Conservation (phyloP, 306 rosid species). For the Quercus robur region DNA sequence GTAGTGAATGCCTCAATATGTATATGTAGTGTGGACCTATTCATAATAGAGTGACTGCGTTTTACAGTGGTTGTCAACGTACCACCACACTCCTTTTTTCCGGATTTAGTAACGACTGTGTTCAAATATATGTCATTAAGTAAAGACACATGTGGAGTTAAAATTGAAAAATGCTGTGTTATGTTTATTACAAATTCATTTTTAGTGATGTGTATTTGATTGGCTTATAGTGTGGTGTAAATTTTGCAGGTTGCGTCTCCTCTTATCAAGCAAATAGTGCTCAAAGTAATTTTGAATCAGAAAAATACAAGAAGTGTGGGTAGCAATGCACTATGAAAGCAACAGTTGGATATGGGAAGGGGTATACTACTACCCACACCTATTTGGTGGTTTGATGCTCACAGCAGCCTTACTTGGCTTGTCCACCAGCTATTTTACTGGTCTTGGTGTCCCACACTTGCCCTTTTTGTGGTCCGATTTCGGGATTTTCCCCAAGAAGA, state of each 20-base stretch:
- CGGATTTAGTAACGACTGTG: no score
- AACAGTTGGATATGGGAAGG: conserved; percentile 95
- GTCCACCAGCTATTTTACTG: conserved; percentile 85
- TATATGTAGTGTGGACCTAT: no score
- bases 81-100: no score
- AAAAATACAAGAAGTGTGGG: conserved; percentile 7
- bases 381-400: conserved; percentile 94
- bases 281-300: not conserved
- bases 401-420: conserved; percentile 94
- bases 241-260: conserved; percentile 66
- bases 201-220: not conserved
- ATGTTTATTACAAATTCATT: not conserved
- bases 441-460: conserved; percentile 65
- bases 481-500: conserved; percentile 73
- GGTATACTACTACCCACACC: conserved; percentile 66
- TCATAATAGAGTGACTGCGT: no score
- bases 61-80: no score
- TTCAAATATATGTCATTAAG: no score
- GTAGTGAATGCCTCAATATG: no score
- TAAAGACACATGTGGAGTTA: no score
- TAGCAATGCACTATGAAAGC: conserved; percentile 73
- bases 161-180: not conserved
- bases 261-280: conserved; percentile 30
- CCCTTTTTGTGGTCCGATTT: conserved; percentile 64
- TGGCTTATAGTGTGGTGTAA: not conserved